Conservation (phyloP, 2,329 filamentous ascomycete genomes). For the Fusarium hainanense region DNA sequence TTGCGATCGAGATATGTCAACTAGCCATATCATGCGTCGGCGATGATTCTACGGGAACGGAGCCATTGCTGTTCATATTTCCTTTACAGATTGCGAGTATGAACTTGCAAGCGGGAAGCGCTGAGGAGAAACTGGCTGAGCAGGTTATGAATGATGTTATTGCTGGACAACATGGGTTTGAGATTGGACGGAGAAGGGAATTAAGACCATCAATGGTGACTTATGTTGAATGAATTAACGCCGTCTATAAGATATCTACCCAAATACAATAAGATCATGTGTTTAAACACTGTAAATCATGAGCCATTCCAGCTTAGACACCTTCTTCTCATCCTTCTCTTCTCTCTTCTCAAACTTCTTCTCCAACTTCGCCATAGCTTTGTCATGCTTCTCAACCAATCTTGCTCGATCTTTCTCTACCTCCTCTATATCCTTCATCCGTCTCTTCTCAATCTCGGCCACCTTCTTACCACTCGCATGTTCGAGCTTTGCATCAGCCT, state of each 20-base stretch:
- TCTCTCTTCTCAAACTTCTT: conserved; percentile 9
- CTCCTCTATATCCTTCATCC: conserved; percentile 6
- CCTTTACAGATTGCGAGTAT: conserved; percentile 15
- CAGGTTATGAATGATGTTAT: conserved; percentile 18
- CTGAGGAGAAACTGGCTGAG: conserved; percentile 11
- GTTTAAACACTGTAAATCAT: neutral
- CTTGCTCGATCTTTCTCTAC: neutral
- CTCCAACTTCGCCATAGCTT: neutral
- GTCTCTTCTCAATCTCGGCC: neutral
- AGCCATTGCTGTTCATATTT: conserved; percentile 16
- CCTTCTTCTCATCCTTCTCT: conserved; percentile 18
- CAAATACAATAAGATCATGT: too few relatives aligned
- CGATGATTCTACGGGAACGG: neutral
- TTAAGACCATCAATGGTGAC: neutral
- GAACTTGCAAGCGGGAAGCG: conserved; percentile 1
- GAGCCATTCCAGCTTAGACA: conserved; percentile 22
- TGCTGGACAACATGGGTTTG: conserved; percentile 17
- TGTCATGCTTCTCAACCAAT: neutral
- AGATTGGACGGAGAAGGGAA: conserved; percentile 19
- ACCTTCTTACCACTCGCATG: neutral
- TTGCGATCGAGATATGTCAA: conserved; percentile 21
- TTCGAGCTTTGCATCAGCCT: neutral
- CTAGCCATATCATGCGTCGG: neutral
- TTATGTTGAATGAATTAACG: neutral
- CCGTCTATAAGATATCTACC: neutral